Evolutionary conservation across 768 basidiomycete genomes (phyloP), one percentile per base, ranked within the genome.

Genomic region (Suillus fuscotomentosus): DNA sequence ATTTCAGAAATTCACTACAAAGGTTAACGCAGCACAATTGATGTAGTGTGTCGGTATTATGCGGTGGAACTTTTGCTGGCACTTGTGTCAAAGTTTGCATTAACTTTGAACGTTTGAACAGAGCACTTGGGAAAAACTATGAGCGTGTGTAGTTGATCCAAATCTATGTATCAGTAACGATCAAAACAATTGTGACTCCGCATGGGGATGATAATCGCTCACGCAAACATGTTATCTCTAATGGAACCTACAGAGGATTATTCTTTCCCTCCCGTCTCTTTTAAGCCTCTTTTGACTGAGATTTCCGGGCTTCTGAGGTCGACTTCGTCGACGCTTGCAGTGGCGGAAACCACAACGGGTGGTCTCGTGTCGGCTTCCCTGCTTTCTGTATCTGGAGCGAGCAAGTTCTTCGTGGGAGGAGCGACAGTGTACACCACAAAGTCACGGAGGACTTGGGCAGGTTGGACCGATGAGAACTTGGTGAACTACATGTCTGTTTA

Each of bases 321-420:
- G 15, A 60, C 53, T 17, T 61, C 65, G 10, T 60, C 65, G 24
- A 70, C 70, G 2, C 63, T 71, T 8, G 63, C 68, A 14, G 66
- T 71, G 20, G 67, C 67, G 57, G 70, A 71, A 63, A 71, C 70
- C 27, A 62, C 67, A 13, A 47, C 70, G 34, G 70, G 70, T 31
- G 70, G 70, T 27, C 67, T 70, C 20, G 62, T 71, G 51, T 71
- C 70, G 38, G 70, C 67, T 34, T 34, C 67, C 14, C 61, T 71
- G 0, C 61, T 71, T 9, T 68, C 70, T 2, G 62, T 70, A 1
- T 51, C 70, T 22, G 70, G 70, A 17, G 70, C 70, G 10, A 70
- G 70, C 42, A 61, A 61, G 39, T 70, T 55, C 41, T 70, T 68
- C 38, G 45, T 61, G 9, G 65, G 70, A 42, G 70, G 70, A 11